Base-by-base conservation (phyloP, 75 land plant genomes). In the Cupressus sempervirens region DNA sequence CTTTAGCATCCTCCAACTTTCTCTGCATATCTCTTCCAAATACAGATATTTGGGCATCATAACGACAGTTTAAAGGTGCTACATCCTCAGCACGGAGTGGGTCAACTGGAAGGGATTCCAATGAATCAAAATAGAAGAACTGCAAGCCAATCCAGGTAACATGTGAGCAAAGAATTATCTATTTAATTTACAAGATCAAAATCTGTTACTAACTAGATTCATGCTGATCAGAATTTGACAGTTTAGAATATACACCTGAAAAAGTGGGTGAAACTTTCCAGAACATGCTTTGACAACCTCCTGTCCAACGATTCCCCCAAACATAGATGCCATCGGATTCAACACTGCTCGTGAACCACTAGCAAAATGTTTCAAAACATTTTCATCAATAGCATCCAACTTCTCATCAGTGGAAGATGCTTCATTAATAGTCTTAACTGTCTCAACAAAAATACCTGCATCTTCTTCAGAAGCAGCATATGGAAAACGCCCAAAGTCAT, bases 261-360 rank as follows among this genome's bases (percentile, higher is more conserved):
- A 93, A 29, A 95, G 89, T 26, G 98, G 97, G 87, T 95, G 94
- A 72, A 96, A 96, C 88, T 95, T 95, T 30, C 97, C 97, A 58
- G 98, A 93, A 90, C 97, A 96, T 0, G 97, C 97, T 80, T 96
- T 96, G 52, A 93, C 91, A n/a, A 96, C 95, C 83, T 96, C 98
- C 83, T 96, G 98, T 16, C 97, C 98, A 67, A 95, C 93, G 85
- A 96, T 91, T 43, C 97, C 98, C 81, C 98, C 98, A 91, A 96
- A 95, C 91, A 96, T 94, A 13, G 98, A 97, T 77, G 97, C 99
- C 99, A 97, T 97, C 7, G 99, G 99, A 89, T 93, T 97, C 77
- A 97, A 74, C 73, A 95, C 91, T 34, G 98, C 98, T 29, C 91
- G 85, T 6, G 99, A 88, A 76, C 99, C 99, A 92, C 89, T 91